A percentile compares a stretch with the other conserved stretches of the same genome.
These are phyloP conservation scores for Tuber calosporum DNA, from an alignment of 495 filamentous ascomycete genomes.

Conservation along the genomic window DNA sequence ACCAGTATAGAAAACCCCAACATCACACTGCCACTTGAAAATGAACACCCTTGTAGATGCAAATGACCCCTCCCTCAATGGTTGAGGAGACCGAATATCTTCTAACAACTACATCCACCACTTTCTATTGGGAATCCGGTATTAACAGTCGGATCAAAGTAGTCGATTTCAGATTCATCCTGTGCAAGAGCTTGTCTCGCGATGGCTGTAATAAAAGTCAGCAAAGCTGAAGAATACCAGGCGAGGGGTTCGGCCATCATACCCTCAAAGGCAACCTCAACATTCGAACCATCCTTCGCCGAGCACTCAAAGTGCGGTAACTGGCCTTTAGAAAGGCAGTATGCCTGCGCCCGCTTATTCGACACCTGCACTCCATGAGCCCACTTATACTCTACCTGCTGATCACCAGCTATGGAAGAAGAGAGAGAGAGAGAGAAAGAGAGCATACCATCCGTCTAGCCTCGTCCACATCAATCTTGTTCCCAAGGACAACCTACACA, in stretches of 20 bases:
- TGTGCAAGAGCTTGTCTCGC: slow-evolving; percentile 86
- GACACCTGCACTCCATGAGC: slow-evolving; percentile 56
- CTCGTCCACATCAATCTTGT: slow-evolving; percentile 98
- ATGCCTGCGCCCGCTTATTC: slow-evolving; percentile 86
- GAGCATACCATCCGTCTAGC: slow-evolving; percentile 76
- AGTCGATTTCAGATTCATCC: slow-evolving; percentile 84
- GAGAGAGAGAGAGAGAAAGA: neutral
- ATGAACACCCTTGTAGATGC: neutral
- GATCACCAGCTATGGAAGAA: neutral
- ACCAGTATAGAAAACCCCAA: neutral
- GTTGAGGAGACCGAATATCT: neutral
- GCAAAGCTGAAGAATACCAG: neutral
- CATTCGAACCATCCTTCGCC: slow-evolving; percentile 94
- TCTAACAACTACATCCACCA: slow-evolving; percentile 64
- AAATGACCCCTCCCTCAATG: neutral
- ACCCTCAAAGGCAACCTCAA: slow-evolving; percentile 98
- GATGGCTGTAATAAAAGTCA: slow-evolving; percentile 56
- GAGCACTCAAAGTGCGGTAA: slow-evolving; percentile 99
- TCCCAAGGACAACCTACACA: slow-evolving; percentile 62
- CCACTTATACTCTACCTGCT: neutral
- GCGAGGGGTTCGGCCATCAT: slow-evolving; percentile 8
- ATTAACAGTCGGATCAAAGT: slow-evolving; percentile 90
- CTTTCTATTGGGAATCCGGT: slow-evolving; percentile 84
- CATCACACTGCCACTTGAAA: neutral
- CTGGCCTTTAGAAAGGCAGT: slow-evolving; percentile 90